phyloP scores from a whole-genome alignment of 176 grass and related monocot genomes.

The Zea luxurians region DNA sequence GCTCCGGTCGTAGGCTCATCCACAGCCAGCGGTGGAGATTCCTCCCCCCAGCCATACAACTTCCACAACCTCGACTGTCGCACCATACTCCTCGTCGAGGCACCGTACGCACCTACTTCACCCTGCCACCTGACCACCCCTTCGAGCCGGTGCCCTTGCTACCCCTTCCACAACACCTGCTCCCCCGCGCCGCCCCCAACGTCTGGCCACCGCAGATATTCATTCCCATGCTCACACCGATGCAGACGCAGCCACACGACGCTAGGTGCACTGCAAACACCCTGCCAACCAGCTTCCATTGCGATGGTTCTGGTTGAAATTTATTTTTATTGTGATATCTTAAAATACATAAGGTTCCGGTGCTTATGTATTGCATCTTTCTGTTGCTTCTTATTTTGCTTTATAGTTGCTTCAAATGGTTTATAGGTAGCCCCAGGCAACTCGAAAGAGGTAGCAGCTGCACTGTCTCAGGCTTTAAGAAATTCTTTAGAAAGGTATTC shows the following conservation, averaged over 20 bases:
- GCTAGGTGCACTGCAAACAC: conserved; percentile 52
- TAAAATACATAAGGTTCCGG: no score
- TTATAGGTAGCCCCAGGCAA: no score
- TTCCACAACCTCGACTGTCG: conserved; percentile 72
- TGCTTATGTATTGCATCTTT: no score
- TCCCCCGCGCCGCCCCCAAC: conserved; percentile 34
- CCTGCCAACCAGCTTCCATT: conserved; percentile 35
- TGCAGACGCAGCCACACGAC: conserved; percentile 40
- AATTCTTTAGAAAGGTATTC: no score
- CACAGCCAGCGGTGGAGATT: conserved; percentile 22
- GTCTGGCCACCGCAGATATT: conserved; percentile 40
- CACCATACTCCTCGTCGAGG: conserved; percentile 58
- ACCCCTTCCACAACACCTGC: conserved; percentile 35
- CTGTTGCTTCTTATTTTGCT: no score
- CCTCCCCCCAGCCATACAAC: conserved; percentile 51
- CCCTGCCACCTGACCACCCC: conserved; percentile 62
- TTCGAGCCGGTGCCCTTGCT: conserved; percentile 25
- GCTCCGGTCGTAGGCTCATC: conserved; percentile 32
- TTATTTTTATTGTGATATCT: no score
- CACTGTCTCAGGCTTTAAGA: no score
- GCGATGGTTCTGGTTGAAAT: no score
- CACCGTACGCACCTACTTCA: conserved; percentile 63
- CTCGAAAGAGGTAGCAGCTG: no score
- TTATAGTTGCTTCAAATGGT: no score
- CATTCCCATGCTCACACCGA: neutral